Evolutionary conservation across 306 rosid species (phyloP).

Genomic region (Prunus dulcis): DNA sequence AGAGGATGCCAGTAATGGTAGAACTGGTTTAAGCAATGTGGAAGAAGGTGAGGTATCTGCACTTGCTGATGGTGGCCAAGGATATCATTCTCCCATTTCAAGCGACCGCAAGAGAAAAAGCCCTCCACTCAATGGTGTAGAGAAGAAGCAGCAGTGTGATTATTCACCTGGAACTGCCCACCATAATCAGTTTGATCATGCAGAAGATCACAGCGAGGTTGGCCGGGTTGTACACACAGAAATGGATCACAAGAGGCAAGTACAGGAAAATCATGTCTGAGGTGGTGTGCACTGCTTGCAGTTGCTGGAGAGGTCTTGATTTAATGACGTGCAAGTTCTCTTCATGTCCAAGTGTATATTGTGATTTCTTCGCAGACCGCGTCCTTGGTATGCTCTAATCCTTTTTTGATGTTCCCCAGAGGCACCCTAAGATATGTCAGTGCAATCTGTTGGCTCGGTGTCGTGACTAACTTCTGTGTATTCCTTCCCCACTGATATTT

Average conservation of each 20-base stretch:
- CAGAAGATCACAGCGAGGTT: conserved; percentile 44
- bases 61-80: conserved; percentile 41
- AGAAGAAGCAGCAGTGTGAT: conserved; percentile 61
- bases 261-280: conserved; percentile 65
- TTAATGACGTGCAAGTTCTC: background rate
- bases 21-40: conserved; percentile 49
- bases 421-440: background rate
- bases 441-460: background rate
- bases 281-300: background rate
- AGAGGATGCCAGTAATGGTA: conserved; percentile 46
- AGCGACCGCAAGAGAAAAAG: conserved; percentile 70
- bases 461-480: background rate
- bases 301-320: background rate
- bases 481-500: background rate
- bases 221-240: conserved; percentile 48
- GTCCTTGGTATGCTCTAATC: background rate
- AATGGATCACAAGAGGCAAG: conserved; percentile 63
- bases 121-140: conserved; percentile 43
- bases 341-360: background rate
- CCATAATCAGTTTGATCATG: conserved; percentile 38
- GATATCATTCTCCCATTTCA: conserved; percentile 49
- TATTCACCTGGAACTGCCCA: conserved; percentile 44
- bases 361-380: background rate
- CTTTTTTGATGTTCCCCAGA: conserved; percentile 1
- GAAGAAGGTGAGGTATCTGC: conserved; percentile 83